Evolutionary conservation across 2,329 filamentous ascomycete species (phyloP).

Genomic region (Xylaria multiplex): DNA sequence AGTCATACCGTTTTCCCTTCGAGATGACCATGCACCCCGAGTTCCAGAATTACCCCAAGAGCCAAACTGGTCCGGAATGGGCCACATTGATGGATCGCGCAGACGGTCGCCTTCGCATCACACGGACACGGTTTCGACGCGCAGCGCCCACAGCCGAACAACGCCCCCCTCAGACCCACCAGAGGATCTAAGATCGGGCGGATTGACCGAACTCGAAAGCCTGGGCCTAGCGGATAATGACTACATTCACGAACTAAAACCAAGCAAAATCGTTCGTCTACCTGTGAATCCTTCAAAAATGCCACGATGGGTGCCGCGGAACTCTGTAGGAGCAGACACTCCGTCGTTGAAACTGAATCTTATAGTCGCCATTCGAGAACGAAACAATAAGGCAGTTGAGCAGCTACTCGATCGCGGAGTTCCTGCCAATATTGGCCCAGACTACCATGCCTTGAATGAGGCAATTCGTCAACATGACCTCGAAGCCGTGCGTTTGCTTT

Average conservation of each 20-base stretch:
- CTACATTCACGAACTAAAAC: constrained; percentile 39
- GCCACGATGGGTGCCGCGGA: constrained; percentile 63
- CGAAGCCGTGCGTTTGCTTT: constrained; percentile 64
- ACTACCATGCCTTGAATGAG: constrained; percentile 62
- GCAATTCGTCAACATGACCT: constrained; percentile 62
- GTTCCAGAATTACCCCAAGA: constrained; percentile 29
- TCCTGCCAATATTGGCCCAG: constrained; percentile 58
- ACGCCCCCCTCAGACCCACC: constrained; percentile 29
- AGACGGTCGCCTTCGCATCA: constrained; percentile 29
- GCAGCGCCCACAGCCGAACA: constrained; percentile 29
- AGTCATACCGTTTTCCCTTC: constrained; percentile 20
- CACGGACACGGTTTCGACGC: constrained; percentile 33
- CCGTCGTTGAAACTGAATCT: constrained; percentile 60
- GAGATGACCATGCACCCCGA: constrained; percentile 31
- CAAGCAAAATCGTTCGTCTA: constrained; percentile 58
- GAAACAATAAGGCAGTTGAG: constrained; percentile 66
- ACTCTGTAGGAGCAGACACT: constrained; percentile 55
- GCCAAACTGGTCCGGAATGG: constrained; percentile 28
- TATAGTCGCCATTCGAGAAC: constrained; percentile 63
- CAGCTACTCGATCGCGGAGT: constrained; percentile 68
- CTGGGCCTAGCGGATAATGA: constrained; percentile 50
- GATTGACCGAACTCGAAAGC: constrained; percentile 42
- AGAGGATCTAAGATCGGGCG: constrained; percentile 38
- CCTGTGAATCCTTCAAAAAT: constrained; percentile 61
- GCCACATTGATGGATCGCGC: constrained; percentile 9